Evolutionary conservation across 2,329 filamentous ascomycete genomes (phyloP).

Genomic region (Aureobasidium pullulans): DNA sequence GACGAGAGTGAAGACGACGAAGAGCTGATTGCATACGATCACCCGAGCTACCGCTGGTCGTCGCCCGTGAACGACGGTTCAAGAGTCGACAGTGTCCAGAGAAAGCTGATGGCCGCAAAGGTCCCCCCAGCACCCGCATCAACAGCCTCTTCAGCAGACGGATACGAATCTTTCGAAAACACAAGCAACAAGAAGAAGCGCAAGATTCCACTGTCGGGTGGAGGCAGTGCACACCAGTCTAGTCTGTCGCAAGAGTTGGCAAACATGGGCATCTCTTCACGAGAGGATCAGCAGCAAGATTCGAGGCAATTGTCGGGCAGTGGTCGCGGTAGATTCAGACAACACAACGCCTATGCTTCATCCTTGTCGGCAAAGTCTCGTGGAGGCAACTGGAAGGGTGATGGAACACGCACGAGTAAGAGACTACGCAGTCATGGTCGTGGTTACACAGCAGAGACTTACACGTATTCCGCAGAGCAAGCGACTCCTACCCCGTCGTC

Average conservation of each 20-base stretch:
- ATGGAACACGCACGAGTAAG: conserved; percentile 17
- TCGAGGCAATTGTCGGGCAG: conserved; percentile 7
- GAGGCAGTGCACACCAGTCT: conserved; percentile 53
- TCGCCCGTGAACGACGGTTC: conserved; percentile 26
- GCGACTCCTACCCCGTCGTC: background rate
- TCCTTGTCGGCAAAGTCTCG: conserved; percentile 30
- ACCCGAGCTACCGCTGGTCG: conserved; percentile 31
- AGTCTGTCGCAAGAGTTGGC: conserved; percentile 57
- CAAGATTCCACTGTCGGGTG: conserved; percentile 87
- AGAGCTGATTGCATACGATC: conserved; percentile 38
- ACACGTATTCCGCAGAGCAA: background rate
- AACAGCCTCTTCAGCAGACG: conserved; percentile 66
- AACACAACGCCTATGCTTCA: conserved; percentile 35
- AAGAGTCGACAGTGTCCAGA: conserved; percentile 27
- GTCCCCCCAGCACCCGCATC: conserved; percentile 39
- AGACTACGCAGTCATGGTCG: background rate
- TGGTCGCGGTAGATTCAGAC: conserved; percentile 71
- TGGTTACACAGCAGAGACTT: background rate
- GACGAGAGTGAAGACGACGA: conserved; percentile 61
- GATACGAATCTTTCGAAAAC: conserved; percentile 96
- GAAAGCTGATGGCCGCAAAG: conserved; percentile 28
- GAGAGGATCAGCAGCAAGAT: conserved; percentile 20
- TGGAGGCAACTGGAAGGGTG: conserved; percentile 18
- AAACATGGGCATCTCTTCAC: conserved; percentile 51
- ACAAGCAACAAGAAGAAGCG: conserved; percentile 99